Percentiles rank a stretch among this genome's conserved stretches.
phyloP scores from a whole-genome alignment of 768 basidiomycete species.

The Suillus fuscotomentosus region DNA sequence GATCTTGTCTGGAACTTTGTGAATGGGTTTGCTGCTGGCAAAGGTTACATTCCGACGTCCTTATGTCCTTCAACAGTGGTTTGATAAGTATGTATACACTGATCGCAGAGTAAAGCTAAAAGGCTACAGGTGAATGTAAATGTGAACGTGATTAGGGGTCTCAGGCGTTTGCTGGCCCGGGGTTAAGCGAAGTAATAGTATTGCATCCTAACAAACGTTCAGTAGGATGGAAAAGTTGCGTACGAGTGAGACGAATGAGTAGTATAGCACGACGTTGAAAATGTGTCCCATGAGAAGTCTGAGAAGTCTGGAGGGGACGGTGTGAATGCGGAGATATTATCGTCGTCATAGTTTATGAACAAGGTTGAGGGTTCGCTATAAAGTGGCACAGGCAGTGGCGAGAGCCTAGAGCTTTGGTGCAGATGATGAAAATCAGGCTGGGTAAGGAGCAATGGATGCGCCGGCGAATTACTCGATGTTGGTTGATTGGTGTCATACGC shows the following conservation, averaged over 20 bases:
- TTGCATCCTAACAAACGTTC: constrained; percentile 6
- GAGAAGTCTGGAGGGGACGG: constrained; percentile 16
- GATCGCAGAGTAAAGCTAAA: constrained; percentile 3
- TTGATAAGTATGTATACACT: not conserved
- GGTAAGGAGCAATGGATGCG: not conserved
- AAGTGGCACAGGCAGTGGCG: not conserved
- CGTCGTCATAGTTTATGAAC: not conserved
- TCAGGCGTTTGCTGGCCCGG: constrained; percentile 14
- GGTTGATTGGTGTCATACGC: not conserved
- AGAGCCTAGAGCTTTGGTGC: not conserved
- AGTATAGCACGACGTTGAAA: not conserved
- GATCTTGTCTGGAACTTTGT: constrained; percentile 25
- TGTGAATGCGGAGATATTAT: not conserved
- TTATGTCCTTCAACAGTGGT: not conserved
- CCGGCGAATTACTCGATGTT: not conserved
- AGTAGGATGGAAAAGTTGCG: not conserved
- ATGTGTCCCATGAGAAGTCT: constrained; percentile 19
- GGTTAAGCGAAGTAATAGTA: constrained; percentile 26
- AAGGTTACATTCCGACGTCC: not conserved
- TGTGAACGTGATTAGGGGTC: constrained; percentile 1
- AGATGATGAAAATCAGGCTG: not conserved
- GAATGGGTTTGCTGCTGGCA: not conserved
- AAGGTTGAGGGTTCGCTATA: not conserved
- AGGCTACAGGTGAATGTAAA: constrained; percentile 20
- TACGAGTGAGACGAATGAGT: not conserved